A percentile compares a stretch with the other conserved stretches of the same genome.
phyloP scores from a whole-genome alignment of 306 rosid genomes.

The Argentina anserina region DNA sequence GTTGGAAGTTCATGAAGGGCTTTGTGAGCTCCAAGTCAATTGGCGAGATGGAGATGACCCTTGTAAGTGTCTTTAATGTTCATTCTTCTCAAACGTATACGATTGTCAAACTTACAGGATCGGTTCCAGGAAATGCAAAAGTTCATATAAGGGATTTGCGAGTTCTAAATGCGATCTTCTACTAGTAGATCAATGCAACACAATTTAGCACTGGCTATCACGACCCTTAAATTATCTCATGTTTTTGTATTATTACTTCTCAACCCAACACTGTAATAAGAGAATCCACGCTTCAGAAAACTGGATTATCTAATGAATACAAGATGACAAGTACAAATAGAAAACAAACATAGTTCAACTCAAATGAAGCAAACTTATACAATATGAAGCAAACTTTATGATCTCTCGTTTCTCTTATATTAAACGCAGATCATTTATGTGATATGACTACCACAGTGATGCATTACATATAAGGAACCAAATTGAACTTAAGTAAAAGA shows the following conservation, averaged over 20 bases:
- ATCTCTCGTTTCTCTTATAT: background rate
- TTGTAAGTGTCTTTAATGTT: too few species aligned
- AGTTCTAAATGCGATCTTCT: background rate
- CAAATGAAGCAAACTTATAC: background rate
- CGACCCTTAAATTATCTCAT: background rate
- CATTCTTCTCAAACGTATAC: too few species aligned
- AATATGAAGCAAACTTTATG: background rate
- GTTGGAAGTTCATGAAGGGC: too few species aligned
- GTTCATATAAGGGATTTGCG: background rate
- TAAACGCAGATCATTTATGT: background rate
- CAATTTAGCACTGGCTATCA: background rate
- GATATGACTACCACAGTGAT: background rate
- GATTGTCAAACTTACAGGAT: too few species aligned
- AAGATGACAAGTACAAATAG: background rate
- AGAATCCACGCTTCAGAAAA: background rate
- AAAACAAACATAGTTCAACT: background rate
- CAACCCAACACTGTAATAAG: background rate
- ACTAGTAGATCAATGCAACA: background rate
- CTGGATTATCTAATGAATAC: background rate
- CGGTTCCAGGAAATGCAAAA: too few species aligned
- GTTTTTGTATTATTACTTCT: background rate
- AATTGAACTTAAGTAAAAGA: background rate
- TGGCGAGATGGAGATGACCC: too few species aligned
- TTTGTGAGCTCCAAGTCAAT: too few species aligned
- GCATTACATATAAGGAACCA: background rate